Conservation (phyloP, 768 basidiomycete genomes). For the Boletus reticulatus region DNA sequence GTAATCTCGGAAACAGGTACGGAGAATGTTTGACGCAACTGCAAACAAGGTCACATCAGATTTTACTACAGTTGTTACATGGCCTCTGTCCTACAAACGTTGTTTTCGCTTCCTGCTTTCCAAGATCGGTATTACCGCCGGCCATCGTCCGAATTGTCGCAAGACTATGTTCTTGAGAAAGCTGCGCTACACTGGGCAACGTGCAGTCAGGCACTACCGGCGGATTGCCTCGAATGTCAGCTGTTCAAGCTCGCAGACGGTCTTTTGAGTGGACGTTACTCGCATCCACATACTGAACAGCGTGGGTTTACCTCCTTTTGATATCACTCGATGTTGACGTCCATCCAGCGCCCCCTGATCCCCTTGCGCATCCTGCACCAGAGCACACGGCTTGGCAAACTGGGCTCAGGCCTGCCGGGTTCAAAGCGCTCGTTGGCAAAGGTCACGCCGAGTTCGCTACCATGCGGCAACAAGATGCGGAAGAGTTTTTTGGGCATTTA, state of each 20-base stretch:
- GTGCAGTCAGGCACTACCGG: slow-evolving; percentile 70
- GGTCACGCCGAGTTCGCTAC: slow-evolving; percentile 94
- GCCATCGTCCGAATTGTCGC: slow-evolving; percentile 10
- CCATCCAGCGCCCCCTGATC: slow-evolving; percentile 27
- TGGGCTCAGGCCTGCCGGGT: slow-evolving; percentile 77
- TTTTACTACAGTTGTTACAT: slow-evolving; percentile 79
- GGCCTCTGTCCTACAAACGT: slow-evolving; percentile 85
- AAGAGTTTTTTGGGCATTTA: slow-evolving; percentile 89
- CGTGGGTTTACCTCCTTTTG: slow-evolving; percentile 14
- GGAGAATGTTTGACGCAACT: neutral
- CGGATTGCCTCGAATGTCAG: slow-evolving; percentile 92
- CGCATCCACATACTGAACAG: slow-evolving; percentile 50
- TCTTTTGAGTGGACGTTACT: slow-evolving; percentile 88
- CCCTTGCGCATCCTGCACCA: slow-evolving; percentile 30
- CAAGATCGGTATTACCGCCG: slow-evolving; percentile 59
- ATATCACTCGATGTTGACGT: slow-evolving; percentile 1
- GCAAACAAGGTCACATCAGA: neutral
- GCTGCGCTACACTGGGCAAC: slow-evolving; percentile 51
- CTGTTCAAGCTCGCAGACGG: slow-evolving; percentile 92
- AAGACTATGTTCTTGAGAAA: slow-evolving; percentile 22
- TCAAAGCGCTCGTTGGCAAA: slow-evolving; percentile 89
- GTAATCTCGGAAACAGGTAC: slow-evolving; percentile 90
- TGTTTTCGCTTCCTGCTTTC: slow-evolving; percentile 83
- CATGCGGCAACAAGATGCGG: slow-evolving; percentile 96
- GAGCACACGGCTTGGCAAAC: slow-evolving; percentile 50